phyloP scores from a whole-genome alignment of 495 filamentous ascomycete species.

The Podospora australis region DNA sequence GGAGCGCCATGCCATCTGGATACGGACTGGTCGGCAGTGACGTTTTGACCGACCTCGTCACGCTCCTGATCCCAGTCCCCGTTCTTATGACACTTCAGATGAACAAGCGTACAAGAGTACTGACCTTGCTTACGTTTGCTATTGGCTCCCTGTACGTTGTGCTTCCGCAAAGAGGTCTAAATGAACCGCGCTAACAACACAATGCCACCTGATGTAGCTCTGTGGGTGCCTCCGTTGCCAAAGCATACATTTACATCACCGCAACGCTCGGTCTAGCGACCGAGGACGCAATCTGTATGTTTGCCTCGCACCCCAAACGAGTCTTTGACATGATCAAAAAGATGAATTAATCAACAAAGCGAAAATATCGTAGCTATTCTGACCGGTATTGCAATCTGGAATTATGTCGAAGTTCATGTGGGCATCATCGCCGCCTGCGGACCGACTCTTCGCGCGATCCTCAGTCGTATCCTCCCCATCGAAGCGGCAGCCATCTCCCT shows the following conservation, averaged over 20 bases:
- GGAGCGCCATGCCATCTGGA: constrained; percentile 1
- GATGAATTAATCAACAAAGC: no score
- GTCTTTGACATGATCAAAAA: no score
- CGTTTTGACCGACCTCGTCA: constrained; percentile 14
- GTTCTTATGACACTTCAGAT: constrained; percentile 10
- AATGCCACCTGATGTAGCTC: constrained; percentile 1
- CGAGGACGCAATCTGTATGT: constrained; percentile 16
- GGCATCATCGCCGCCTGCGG: constrained; percentile 20
- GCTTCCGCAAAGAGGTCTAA: background rate
- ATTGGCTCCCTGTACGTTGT: constrained; percentile 15
- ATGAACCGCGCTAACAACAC: no score
- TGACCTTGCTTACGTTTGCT: constrained; percentile 14
- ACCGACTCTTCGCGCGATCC: constrained; percentile 8
- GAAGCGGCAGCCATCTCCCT: constrained; percentile 5
- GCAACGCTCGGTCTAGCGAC: background rate
- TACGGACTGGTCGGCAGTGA: constrained; percentile 15
- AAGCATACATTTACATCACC: constrained; percentile 15
- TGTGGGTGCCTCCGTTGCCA: constrained; percentile 15
- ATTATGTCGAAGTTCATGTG: constrained; percentile 16
- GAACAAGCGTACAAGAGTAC: constrained; percentile 5
- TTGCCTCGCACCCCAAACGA: background rate
- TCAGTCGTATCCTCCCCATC: constrained; percentile 6
- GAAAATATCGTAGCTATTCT: constrained; percentile 5
- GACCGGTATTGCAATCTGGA: constrained; percentile 15
- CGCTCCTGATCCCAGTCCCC: constrained; percentile 16